Evolutionary conservation across 2,329 filamentous ascomycete species (phyloP), one percentile per base, ranked within the genome.

Genomic region (Pestalotiopsis fici): DNA sequence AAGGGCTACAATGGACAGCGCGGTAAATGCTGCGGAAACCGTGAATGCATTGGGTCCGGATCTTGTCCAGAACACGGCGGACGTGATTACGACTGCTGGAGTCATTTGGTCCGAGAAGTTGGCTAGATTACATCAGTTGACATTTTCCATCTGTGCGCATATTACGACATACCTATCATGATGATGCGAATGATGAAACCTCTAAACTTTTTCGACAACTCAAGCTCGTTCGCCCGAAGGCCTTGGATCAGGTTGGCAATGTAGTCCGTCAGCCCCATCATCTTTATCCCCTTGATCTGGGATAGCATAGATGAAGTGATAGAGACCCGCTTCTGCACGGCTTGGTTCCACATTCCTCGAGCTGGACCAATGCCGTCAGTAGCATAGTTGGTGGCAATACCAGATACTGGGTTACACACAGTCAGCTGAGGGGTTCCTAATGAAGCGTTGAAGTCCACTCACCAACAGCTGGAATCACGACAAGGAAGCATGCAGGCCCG

Each of bases 401-500:
- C 59, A 57, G 73, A 74, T 37, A 71, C 61, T 81, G n/a, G 2
- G 21, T n/a, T 21, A 56, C 6, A 2, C 25, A 31, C 9, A 35
- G 9, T 54, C 13, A 25, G 37, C 27, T 12, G 21, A 56, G 7
- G 31, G 11, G n/a, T n/a, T n/a, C 39, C 25, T 57, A 21, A 25
- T 57, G n/a, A 25, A 57, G n/a, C 2, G 4, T 57, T 15, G 25
- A 57, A 21, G 23, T 57, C 35, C 25, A 64, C 62, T 64, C 55
- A 64, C 62, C 21, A 21, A 64, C 43, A 15, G 62, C 43, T 7
- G 82, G 59, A 0, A 85, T 81, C 1, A 85, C 75, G 0, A 80
- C 78, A 6, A 88, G 77, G 0, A 82, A 73, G 54, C 83, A 87
- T 0, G 84, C 83, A 0, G 78, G 74, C 0, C 86, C 85, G 0